Base-by-base conservation (phyloP, 352 stramenopile genomes). In the Saprolegnia parasitica region DNA sequence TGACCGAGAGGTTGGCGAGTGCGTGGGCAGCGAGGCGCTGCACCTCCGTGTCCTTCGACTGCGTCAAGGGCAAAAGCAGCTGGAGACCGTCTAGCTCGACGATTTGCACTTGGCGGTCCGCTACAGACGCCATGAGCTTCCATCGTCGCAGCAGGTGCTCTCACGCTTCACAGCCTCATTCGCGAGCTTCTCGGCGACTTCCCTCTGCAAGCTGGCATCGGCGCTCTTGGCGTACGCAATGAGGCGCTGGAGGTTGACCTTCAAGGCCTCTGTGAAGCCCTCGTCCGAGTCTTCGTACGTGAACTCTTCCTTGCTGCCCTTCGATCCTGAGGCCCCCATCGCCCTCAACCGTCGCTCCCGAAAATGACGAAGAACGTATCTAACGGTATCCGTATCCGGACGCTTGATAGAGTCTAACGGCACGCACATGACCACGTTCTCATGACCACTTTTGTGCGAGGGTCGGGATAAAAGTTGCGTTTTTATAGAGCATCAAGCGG, bases 161-260 rank as follows among this genome's bases (percentile, higher is more conserved):
- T 52, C 46, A 96, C 88, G 87, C 73, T 98, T 97, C 46, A 98
- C 93, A 24, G 93, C 93, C 70, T 98, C 90, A 67, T 98, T 98
- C 20, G 93, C 93, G 50, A 98, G 76, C 70, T 97, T 97, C 79
- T 98, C 93, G 15, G 93, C 93, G 5, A 98, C 91, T 72, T 97
- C 89, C 55, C 90, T 86, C 77, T 97, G 90, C 64, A 97, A 78
- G 65, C 78, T 76, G 62, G 87, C 86, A 71, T 97, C 90, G 5
- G 91, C 90, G 60, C 87, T 96, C 74, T 95, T 93, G 65, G 91
- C 90, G 77, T 97, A 98, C 56, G 88, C 87, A 75, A 98, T 97
- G 39, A 98, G 76, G 15, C 90, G 86, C 74, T 96, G 90, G 37
- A 98, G 78, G 75, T 97, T 95, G 24, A 96, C 80, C 49, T 87